These are phyloP conservation scores for Epichloe coenophiala DNA, from an alignment of 2,329 filamentous ascomycete genomes.

Conservation along the genomic window DNA sequence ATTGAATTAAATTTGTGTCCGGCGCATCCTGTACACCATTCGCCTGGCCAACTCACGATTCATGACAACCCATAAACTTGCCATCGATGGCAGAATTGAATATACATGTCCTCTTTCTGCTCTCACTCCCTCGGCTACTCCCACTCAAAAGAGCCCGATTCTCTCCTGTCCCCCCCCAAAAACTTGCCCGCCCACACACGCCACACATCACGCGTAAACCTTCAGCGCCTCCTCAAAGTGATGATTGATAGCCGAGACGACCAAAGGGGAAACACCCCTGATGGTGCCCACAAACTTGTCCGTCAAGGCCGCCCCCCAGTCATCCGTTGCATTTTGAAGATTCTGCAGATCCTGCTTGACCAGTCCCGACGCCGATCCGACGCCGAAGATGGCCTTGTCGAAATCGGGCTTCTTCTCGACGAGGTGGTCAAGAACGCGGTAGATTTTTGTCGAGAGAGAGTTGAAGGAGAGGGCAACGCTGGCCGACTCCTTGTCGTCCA, in stretches of 20 bases:
- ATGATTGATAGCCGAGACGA: background rate
- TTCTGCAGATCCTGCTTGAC: background rate
- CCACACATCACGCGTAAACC: background rate
- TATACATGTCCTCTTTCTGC: no score
- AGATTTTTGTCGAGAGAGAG: background rate
- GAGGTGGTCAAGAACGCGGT: background rate
- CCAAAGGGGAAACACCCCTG: background rate
- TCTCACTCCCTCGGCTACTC: background rate
- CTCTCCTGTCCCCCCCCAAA: background rate
- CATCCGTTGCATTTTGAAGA: background rate
- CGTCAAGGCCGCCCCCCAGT: background rate
- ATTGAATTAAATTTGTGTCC: no score
- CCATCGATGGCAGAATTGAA: no score
- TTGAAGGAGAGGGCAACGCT: background rate
- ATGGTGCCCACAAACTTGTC: background rate
- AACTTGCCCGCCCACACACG: no score
- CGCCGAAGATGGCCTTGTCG: constrained; percentile 1
- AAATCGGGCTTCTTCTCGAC: background rate
- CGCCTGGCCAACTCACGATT: no score
- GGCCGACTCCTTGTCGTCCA: background rate
- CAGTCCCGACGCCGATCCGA: background rate
- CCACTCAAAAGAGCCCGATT: background rate
- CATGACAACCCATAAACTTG: no score
- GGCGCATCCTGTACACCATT: no score
- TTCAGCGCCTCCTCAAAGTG: constrained; percentile 1